Evolutionary conservation across 495 filamentous ascomycete genomes (phyloP).

Genomic region (Podospora pseudopauciseta): DNA sequence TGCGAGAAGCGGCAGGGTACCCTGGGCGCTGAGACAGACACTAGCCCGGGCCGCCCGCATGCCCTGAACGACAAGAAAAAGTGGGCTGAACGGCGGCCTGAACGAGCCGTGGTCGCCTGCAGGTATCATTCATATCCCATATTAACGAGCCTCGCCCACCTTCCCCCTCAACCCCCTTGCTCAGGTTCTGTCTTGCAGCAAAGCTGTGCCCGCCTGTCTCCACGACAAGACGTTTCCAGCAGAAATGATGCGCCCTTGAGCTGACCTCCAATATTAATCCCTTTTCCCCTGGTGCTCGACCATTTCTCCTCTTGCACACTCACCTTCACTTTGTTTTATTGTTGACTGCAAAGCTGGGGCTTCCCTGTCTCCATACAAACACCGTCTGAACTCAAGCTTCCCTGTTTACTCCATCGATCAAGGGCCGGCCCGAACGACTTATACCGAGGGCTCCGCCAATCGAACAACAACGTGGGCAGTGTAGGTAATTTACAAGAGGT

Average conservation of each 20-base stretch:
- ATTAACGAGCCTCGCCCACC: slow-evolving; percentile 17
- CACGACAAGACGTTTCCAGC: not conserved
- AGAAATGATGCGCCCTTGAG: not conserved
- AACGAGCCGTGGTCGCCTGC: slow-evolving; percentile 3
- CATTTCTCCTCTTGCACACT: not conserved
- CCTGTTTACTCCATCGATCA: not conserved
- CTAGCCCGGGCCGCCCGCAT: slow-evolving; percentile 9
- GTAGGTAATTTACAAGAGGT: not conserved
- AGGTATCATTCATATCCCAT: not conserved
- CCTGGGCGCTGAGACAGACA: slow-evolving; percentile 5
- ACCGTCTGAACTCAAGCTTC: not conserved
- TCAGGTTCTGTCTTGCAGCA: slow-evolving; percentile 1
- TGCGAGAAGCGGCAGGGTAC: slow-evolving; percentile 5
- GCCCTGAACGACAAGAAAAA: slow-evolving; percentile 10
- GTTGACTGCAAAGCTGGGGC: not conserved
- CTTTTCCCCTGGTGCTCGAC: not conserved
- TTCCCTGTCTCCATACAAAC: not conserved
- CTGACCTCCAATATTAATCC: not conserved
- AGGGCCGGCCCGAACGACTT: not conserved
- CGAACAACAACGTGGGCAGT: slow-evolving; percentile 6
- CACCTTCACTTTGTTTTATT: not conserved
- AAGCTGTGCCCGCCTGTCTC: not conserved
- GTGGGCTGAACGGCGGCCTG: slow-evolving; percentile 10
- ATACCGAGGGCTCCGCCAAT: not conserved
- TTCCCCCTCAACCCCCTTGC: not conserved